Evolutionary conservation across 306 rosid genomes (phyloP).

Genomic region (Parietaria judaica): DNA sequence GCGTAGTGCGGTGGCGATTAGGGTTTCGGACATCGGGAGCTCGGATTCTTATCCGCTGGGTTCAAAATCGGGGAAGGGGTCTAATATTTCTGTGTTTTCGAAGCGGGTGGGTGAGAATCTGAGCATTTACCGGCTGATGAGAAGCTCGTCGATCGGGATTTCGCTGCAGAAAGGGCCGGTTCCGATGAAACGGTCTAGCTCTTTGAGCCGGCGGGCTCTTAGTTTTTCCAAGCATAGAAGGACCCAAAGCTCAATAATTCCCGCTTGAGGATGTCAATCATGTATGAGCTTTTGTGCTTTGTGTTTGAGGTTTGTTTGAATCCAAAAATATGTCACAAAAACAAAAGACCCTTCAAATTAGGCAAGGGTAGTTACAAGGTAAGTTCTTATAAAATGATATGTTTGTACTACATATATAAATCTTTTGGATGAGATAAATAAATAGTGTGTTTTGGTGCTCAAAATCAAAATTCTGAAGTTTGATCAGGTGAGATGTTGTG

Average conservation of each 20-base stretch:
- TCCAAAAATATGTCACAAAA: no score
- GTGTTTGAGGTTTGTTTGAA: no score
- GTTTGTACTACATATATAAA: no score
- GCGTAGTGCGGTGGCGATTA: conserved; percentile 19
- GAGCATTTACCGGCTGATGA: conserved; percentile 17
- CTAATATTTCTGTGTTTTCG: conserved; percentile 3
- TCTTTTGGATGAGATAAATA: no score
- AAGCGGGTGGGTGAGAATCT: conserved; percentile 31
- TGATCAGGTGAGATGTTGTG: no score
- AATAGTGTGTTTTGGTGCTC: no score
- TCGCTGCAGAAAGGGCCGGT: conserved; percentile 37
- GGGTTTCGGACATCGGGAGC: conserved; percentile 22
- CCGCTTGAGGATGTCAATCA: conserved; percentile 13
- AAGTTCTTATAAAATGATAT: no score
- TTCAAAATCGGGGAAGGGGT: conserved; percentile 4
- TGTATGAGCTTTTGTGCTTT: no score
- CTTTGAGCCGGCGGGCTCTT: conserved; percentile 25
- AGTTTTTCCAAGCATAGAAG: conserved; percentile 27
- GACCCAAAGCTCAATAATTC: conserved; percentile 45
- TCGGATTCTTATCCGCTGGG: conserved; percentile 11
- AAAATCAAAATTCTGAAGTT: no score
- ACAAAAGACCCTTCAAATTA: no score
- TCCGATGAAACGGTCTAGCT: conserved; percentile 34
- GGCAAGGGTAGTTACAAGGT: no score
- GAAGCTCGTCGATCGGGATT: conserved; percentile 31